Percentiles rank a stretch among this genome's conserved stretches.
Conservation (phyloP, 345 rosid species). For the Limnanthes douglasii region DNA sequence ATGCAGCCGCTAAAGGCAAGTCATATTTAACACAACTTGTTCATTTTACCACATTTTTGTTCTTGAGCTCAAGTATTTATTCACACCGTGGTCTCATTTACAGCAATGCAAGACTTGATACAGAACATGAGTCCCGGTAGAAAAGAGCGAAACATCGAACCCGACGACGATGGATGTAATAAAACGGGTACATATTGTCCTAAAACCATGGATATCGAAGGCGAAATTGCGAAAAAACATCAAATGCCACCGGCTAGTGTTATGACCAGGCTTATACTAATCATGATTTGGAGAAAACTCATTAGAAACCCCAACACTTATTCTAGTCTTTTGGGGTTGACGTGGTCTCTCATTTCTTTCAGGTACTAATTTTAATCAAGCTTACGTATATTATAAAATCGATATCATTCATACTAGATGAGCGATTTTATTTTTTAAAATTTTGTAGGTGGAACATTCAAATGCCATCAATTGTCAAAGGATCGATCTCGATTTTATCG, state of each 20-base stretch:
- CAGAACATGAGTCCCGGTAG: slow-evolving; percentile 44
- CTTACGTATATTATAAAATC: background rate
- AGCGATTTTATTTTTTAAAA: background rate
- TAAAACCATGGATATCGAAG: too few relatives aligned
- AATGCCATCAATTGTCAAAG: slow-evolving; percentile 55
- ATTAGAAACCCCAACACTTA: slow-evolving; percentile 68
- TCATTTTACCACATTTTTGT: too few relatives aligned
- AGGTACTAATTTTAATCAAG: slow-evolving; percentile 23
- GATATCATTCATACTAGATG: background rate
- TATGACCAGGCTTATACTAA: slow-evolving; percentile 53
- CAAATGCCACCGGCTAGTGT: slow-evolving; percentile 70
- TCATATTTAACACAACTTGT: too few relatives aligned
- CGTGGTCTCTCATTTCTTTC: slow-evolving; percentile 59
- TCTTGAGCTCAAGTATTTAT: too few relatives aligned
- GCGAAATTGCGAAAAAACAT: slow-evolving; percentile 23
- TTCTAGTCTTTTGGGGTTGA: slow-evolving; percentile 48
- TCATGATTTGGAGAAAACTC: slow-evolving; percentile 74
- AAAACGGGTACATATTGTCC: too few relatives aligned
- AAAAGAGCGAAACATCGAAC: slow-evolving; percentile 26
- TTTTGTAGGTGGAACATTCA: slow-evolving; percentile 46
- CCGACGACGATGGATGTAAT: slow-evolving; percentile 15
- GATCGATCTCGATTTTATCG: slow-evolving; percentile 59
- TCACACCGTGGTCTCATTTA: too few relatives aligned
- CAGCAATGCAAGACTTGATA: slow-evolving; percentile 51
- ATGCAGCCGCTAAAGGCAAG: slow-evolving; percentile 39